Evolutionary conservation across 139 green algal genomes (phyloP).

Genomic region (Chlamydomonas asymmetrica): DNA sequence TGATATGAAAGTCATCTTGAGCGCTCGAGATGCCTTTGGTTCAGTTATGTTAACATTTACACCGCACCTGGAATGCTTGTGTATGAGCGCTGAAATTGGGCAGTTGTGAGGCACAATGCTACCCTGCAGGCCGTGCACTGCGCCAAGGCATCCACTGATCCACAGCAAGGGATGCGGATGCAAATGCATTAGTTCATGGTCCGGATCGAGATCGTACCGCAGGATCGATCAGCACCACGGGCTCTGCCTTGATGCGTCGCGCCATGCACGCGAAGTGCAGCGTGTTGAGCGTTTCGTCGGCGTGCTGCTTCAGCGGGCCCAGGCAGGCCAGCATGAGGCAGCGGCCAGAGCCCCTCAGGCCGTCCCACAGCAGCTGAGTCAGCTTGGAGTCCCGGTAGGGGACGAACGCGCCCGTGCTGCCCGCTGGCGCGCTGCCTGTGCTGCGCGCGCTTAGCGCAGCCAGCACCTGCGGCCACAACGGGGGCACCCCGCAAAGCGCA

Average conservation of each 20-base stretch:
- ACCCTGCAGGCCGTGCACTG: no score
- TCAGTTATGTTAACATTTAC: no score
- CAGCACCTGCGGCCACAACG: constrained; percentile 42
- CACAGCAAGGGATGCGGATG: no score
- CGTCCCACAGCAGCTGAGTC: constrained; percentile 68
- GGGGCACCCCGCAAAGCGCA: neutral
- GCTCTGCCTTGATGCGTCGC: constrained; percentile 58
- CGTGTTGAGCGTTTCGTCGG: constrained; percentile 67
- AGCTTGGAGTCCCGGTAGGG: constrained; percentile 58
- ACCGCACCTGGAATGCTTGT: no score
- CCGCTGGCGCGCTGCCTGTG: no score
- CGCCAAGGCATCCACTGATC: no score
- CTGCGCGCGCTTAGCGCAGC: constrained; percentile 35
- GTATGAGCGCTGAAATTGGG: no score
- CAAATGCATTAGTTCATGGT: no score
- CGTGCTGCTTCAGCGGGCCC: constrained; percentile 49
- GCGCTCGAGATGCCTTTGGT: no score
- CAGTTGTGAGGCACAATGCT: no score
- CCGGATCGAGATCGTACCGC: no score
- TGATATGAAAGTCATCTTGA: no score
- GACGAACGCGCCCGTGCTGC: constrained; percentile 20
- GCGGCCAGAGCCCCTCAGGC: constrained; percentile 42
- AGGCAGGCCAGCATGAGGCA: constrained; percentile 76
- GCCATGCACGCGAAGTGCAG: constrained; percentile 72
- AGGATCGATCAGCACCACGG: constrained; percentile 56